Conservation (phyloP, 352 stramenopile genomes). For the Nothophytophthora sp. region DNA sequence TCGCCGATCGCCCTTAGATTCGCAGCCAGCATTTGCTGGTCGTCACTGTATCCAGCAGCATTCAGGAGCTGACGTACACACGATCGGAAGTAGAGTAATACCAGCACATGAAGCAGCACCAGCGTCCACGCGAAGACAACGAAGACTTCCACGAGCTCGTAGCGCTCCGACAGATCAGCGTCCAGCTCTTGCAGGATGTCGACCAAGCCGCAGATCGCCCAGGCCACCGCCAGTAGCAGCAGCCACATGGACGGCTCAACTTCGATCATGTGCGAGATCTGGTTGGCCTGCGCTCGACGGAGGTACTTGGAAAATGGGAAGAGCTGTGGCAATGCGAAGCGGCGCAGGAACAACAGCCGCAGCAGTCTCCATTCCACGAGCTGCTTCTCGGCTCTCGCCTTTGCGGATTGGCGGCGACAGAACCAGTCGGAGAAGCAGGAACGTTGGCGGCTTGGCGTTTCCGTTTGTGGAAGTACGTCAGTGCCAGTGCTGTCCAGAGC, state of each 20-base stretch:
- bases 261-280: conserved; percentile 84
- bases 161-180: conserved; percentile 15
- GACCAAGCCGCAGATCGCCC: conserved; percentile 30
- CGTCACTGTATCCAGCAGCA: conserved; percentile 30
- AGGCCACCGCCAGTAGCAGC: conserved; percentile 47
- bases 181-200: conserved; percentile 9
- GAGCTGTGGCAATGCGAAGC: conserved; percentile 47
- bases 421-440: conserved; percentile 4
- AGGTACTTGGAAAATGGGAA: conserved; percentile 81
- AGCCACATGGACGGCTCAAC: conserved; percentile 72
- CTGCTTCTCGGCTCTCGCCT: conserved; percentile 10
- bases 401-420: conserved; percentile 1
- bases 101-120: conserved; percentile 35
- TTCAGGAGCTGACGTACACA: conserved; percentile 30
- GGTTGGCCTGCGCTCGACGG: conserved; percentile 66
- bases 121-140: conserved; percentile 37
- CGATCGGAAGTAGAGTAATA: conserved; percentile 41
- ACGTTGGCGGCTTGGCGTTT: too few species aligned
- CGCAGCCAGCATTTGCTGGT: conserved; percentile 4
- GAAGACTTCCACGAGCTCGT: conserved; percentile 40
- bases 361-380: conserved; percentile 38
- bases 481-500: conserved; percentile 2
- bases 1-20: conserved; percentile 15
- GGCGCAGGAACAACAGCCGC: conserved; percentile 45
- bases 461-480: too few species aligned